Percentiles rank a stretch among this genome's conserved stretches.
These are phyloP conservation scores for Peniophora sp. DNA, from an alignment of 1,284 basidiomycete genomes.

Conservation along the genomic window DNA sequence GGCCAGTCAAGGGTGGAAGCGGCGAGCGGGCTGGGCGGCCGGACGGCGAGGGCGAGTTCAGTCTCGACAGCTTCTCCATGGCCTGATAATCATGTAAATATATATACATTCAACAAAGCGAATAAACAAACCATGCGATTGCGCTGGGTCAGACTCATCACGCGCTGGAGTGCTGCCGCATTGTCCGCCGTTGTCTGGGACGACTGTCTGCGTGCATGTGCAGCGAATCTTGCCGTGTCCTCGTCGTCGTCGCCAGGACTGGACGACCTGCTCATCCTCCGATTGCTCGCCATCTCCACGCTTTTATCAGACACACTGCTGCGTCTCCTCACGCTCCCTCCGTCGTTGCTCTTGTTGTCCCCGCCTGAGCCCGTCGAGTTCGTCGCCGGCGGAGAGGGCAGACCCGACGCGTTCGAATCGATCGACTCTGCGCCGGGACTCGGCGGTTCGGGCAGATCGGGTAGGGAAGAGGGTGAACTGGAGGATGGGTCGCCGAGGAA, in stretches of 20 bases:
- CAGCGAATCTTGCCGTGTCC: slow-evolving; percentile 49
- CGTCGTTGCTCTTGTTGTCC: slow-evolving; percentile 47
- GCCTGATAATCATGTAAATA: slow-evolving; percentile 32
- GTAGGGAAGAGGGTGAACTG: slow-evolving; percentile 30
- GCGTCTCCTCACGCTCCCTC: slow-evolving; percentile 37
- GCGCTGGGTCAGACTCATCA: slow-evolving; percentile 59
- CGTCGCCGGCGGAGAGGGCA: slow-evolving; percentile 73
- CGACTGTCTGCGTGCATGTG: slow-evolving; percentile 28
- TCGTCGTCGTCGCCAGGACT: slow-evolving; percentile 32
- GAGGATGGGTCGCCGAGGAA: slow-evolving; percentile 27
- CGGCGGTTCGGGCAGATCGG: slow-evolving; percentile 64
- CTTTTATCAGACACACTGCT: slow-evolving; percentile 19
- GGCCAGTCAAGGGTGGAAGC: slow-evolving; percentile 22
- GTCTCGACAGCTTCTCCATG: slow-evolving; percentile 55
- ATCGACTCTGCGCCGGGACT: slow-evolving; percentile 41
- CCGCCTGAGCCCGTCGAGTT: slow-evolving; percentile 75
- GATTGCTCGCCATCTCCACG: slow-evolving; percentile 26
- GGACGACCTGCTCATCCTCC: slow-evolving; percentile 22
- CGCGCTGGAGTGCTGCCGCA: slow-evolving; percentile 50
- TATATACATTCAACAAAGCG: slow-evolving; percentile 6
- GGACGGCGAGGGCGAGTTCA: slow-evolving; percentile 19
- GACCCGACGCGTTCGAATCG: slow-evolving; percentile 39
- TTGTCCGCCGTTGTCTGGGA: slow-evolving; percentile 39
- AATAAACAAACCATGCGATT: slow-evolving; percentile 53
- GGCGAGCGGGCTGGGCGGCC: slow-evolving; percentile 26